phyloP scores from a whole-genome alignment of 1,139 yeast species.

The Geotrichum siamense region DNA sequence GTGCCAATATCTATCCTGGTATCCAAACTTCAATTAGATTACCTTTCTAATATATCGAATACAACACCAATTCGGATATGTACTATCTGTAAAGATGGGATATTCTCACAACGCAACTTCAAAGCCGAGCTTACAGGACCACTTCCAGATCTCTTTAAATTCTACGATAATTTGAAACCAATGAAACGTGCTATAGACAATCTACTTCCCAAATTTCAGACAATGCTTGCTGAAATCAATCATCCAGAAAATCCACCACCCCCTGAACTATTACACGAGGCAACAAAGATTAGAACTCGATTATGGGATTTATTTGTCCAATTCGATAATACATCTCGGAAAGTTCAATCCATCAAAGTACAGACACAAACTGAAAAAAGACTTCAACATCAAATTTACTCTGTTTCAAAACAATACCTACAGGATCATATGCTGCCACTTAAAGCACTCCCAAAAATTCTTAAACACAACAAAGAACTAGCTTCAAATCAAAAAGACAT shows the following conservation, averaged over 20 bases:
- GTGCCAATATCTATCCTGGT: conserved; percentile 52
- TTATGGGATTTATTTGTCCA: conserved; percentile 41
- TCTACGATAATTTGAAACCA: conserved; percentile 12
- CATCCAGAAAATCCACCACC: conserved; percentile 30
- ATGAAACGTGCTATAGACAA: conserved; percentile 32
- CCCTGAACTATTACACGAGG: conserved; percentile 32
- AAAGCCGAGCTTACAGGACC: conserved; percentile 34
- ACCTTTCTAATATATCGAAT: conserved; percentile 20
- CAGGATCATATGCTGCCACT: conserved; percentile 51
- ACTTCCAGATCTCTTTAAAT: conserved; percentile 25
- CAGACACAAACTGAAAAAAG: conserved; percentile 36
- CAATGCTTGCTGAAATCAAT: conserved; percentile 33
- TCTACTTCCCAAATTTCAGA: conserved; percentile 40
- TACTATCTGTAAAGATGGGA: conserved; percentile 53
- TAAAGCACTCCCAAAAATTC: conserved; percentile 41
- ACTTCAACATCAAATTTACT: conserved; percentile 43
- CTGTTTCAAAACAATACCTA: conserved; percentile 43
- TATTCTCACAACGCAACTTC: conserved; percentile 53
- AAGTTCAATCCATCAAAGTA: conserved; percentile 33
- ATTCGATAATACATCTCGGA: conserved; percentile 42
- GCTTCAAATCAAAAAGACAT: conserved; percentile 11
- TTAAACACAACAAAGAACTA: conserved; percentile 28
- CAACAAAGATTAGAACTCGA: conserved; percentile 38
- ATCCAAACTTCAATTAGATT: conserved; percentile 29
- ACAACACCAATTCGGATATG: conserved; percentile 51